Base-by-base conservation (phyloP, 1,284 basidiomycete genomes). In the Cryptococcus sp. region DNA sequence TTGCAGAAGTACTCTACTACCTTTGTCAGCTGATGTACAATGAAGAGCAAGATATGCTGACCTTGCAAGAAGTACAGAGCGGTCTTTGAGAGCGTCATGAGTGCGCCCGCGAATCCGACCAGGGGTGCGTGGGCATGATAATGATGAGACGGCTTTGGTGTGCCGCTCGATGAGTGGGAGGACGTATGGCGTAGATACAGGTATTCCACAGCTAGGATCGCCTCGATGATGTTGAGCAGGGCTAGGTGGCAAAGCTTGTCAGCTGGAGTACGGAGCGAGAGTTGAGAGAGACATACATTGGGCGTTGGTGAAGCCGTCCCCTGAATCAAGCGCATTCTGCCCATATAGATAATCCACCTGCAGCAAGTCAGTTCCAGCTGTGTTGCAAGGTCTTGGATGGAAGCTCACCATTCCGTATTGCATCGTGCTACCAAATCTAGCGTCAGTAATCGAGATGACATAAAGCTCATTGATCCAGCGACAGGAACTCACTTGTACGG, bases 21-120 rank as follows among this genome's bases (percentile, higher is more conserved):
- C 5, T 4, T 4, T 13, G 42, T n/a, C 13, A n/a, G 42, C 42
- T n/a, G 13, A 44, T 48, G 17, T 40, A 23, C 7, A 22, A 7
- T 27, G 19, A n/a, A 27, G 27, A 20, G 50, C 23, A 22, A 46
- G 25, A 27, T 41, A 46, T 11, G 55, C 65, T 50, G 87, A 75
- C 92, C 90, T 71, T 90, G 87, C 7, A 82, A 73, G 82, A 85
- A 86, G 77, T 93, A 95, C n/a, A 94, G 82, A 5, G 86, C 75
- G 0, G 92, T 95, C 81, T 94, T 94, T 60, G 86, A 85, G 25
- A 91, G 78, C 0, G 92, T 95, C 87, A 93, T 88, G 13, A 84
- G 74, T 1, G 84, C 86, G 0, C 85, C 82, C 13, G 84, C 81
- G 69, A 94, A 88, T 0, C 90, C 93, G 50, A 93, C 72, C 41